Evolutionary conservation across 805 yeast genomes (phyloP).

Genomic region (Candida chilensis): DNA sequence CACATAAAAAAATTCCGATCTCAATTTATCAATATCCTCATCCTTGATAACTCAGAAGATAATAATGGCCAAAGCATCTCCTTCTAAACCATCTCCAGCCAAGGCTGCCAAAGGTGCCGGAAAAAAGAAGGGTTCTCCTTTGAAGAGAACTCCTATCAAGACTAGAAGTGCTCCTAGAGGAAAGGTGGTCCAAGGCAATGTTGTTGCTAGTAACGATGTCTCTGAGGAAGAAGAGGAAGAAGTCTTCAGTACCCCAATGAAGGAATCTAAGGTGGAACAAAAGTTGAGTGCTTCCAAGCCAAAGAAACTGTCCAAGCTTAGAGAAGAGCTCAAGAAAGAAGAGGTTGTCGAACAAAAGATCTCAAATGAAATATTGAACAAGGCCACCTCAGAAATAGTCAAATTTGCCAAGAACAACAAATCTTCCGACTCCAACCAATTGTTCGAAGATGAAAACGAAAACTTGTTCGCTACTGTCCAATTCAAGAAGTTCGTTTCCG

Average conservation of each 20-base stretch:
- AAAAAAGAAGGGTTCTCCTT: conserved; percentile 3
- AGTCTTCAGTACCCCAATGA: too few species aligned
- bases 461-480: conserved; percentile 53
- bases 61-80: too few species aligned
- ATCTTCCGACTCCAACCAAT: conserved; percentile 19
- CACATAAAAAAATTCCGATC: too few species aligned
- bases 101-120: conserved; percentile 3
- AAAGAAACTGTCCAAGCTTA: conserved; percentile 3
- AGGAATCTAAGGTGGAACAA: too few species aligned
- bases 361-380: conserved; percentile 18
- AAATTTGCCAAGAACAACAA: conserved; percentile 40
- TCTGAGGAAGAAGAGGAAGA: neutral
- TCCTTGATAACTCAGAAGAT: too few species aligned
- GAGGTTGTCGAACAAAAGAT: neutral
- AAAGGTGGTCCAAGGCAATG: conserved; percentile 11
- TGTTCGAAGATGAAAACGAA: conserved; percentile 53
- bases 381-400: conserved; percentile 58
- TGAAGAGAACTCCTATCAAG: too few species aligned
- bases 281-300: conserved; percentile 10
- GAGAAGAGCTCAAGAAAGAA: neutral
- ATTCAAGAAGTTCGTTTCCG: conserved; percentile 54
- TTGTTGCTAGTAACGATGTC: conserved; percentile 3
- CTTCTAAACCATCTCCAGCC: conserved; percentile 5
- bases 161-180: conserved; percentile 8
- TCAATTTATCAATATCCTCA: too few species aligned